Percentiles rank a stretch among this genome's conserved stretches.
These are phyloP conservation scores for Talaromyces sp. DNA, from an alignment of 2,329 filamentous ascomycete genomes.

Conservation along the genomic window DNA sequence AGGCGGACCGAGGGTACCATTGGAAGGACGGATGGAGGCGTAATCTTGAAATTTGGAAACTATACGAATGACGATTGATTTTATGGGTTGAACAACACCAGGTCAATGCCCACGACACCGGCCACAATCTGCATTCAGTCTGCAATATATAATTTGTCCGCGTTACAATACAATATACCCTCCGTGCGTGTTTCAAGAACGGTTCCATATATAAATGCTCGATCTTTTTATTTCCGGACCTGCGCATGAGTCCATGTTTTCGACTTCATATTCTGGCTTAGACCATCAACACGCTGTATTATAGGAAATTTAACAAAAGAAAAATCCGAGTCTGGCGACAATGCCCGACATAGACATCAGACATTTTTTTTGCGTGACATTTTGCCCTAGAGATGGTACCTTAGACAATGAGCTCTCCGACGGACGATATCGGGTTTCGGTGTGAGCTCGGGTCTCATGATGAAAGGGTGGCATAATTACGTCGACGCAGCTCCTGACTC, in stretches of 20 bases:
- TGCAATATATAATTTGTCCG: no score
- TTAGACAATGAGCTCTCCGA: neutral
- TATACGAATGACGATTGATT: constrained; percentile 41
- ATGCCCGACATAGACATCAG: neutral
- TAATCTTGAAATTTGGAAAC: constrained; percentile 49
- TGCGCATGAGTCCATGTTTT: neutral
- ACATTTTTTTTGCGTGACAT: neutral
- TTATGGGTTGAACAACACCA: constrained; percentile 66
- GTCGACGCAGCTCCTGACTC: neutral
- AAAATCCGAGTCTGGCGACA: constrained; percentile 3
- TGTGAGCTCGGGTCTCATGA: constrained; percentile 2
- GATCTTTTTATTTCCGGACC: neutral
- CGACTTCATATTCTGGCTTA: neutral
- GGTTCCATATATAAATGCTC: neutral
- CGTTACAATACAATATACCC: neutral
- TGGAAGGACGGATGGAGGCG: constrained; percentile 43
- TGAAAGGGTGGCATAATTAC: neutral
- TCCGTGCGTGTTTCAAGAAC: neutral
- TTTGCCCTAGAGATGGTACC: no score
- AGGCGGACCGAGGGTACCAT: constrained; percentile 57
- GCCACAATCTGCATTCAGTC: no score
- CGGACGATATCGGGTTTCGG: constrained; percentile 8
- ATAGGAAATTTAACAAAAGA: neutral
- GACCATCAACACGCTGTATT: neutral
- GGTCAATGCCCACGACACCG: constrained; percentile 85